Evolutionary conservation across 2,329 filamentous ascomycete species (phyloP), one percentile per base, ranked within the genome.

Genomic region (Penicillium sp.): DNA sequence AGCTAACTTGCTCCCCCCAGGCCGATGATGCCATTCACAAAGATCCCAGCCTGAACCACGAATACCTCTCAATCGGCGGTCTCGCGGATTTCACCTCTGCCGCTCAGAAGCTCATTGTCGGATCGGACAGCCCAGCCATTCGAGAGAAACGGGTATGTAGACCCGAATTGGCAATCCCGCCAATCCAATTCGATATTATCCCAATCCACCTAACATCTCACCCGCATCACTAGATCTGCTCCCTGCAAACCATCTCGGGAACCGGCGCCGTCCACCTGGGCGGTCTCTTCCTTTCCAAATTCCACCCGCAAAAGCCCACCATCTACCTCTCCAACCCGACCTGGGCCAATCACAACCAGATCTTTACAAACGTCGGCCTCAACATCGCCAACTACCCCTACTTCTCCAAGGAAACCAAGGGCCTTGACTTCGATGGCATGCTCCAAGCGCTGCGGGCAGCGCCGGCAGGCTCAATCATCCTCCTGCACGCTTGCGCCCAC

Each of bases 331-430:
- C 92, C 69, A 90, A 89, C 75, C 94, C 94, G 49, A 99, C 94
- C 58, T 99, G 94, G 94, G 92, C 90, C 65, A 99, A 99, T 81
- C 94, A 99, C 86, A 88, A 95, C 80, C 94, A 97, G 77, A 97
- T 99, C 82, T 96, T 99, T 81, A 85, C 82, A 76, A 97, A 97
- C 72, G 92, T 97, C 70, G 83, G 84, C 66, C 81, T 97, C 26
- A 79, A 85, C 29, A 85, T 91, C 67, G 87, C 87, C 64, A 85
- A 85, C 62, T 99, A 99, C 79, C 94, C 93, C 46, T 99, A 99
- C 83, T 99, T 96, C 80, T 88, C 87, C 74, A 86, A 91, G 73
- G 74, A 89, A 71, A 96, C 92, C 62, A 92, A 91, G 73, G 92
- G 91, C 46, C 87, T 99, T 48, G 92, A 97, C 77, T 92, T 96